phyloP scores from a whole-genome alignment of 169 alveolate species.

The Cryptosporidium ubiquitum region DNA sequence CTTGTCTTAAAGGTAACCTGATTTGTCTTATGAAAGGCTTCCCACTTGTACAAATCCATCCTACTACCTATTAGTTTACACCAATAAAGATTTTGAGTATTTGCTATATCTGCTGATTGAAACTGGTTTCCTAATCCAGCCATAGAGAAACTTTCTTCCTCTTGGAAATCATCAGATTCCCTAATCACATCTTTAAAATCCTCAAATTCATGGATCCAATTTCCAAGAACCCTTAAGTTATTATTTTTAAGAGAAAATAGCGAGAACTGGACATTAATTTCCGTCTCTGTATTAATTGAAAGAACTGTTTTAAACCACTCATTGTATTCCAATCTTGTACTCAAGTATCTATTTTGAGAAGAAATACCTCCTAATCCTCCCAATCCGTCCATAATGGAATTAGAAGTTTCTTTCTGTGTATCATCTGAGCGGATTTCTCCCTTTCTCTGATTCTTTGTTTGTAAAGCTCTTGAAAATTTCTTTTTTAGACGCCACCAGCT shows the following conservation, averaged over 20 bases:
- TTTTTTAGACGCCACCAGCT: slow-evolving; percentile 65
- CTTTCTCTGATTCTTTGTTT: background rate
- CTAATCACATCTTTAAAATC: slow-evolving; percentile 72
- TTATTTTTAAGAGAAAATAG: slow-evolving; percentile 76
- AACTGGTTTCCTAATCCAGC: background rate
- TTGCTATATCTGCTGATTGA: slow-evolving; percentile 76
- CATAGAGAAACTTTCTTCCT: background rate
- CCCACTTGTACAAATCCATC: slow-evolving; percentile 76
- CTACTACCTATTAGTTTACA: slow-evolving; percentile 76
- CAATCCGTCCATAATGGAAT: background rate
- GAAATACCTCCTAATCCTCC: background rate
- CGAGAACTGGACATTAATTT: slow-evolving; percentile 75
- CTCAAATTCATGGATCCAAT: slow-evolving; percentile 75
- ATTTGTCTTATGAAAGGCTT: slow-evolving; percentile 45
- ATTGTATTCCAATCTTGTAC: slow-evolving; percentile 41
- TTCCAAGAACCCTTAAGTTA: slow-evolving; percentile 74
- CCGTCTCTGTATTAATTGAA: slow-evolving; percentile 74
- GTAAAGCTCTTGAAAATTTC: slow-evolving; percentile 1
- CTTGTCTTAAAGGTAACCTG: slow-evolving; percentile 20
- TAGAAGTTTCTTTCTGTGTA: background rate
- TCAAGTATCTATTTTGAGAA: background rate
- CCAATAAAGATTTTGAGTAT: slow-evolving; percentile 76
- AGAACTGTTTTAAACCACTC: slow-evolving; percentile 71
- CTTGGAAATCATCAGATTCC: background rate
- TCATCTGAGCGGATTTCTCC: background rate